Base-by-base conservation (phyloP, 768 basidiomycete genomes). In the Suillus hirtellus region DNA sequence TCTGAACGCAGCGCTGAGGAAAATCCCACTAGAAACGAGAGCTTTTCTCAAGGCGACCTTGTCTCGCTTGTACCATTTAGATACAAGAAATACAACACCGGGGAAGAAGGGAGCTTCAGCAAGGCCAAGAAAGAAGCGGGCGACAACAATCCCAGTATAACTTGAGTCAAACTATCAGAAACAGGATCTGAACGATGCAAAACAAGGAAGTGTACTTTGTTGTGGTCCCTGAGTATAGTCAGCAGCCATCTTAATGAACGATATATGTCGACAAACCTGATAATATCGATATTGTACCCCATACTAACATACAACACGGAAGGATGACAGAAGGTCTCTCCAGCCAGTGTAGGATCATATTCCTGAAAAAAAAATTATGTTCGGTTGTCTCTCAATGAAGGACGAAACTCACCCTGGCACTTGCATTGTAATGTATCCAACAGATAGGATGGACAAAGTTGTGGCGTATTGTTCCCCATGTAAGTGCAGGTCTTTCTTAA, bases 1-100 rank as follows among this genome's bases (percentile, higher is more conserved):
- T 0, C 81, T 79, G 63, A 81, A 80, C 2, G 80, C 82, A 71
- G 82, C 82, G 9, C 73, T 75, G 53, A 81, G 76, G 10, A 82
- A 66, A 64, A 75, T 77, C 27, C 79, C 77, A 63, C 71, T 76
- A 64, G 72, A 75, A 17, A 76, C 70, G 60, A 78, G 67, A 15
- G 78, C 75, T 34, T 71, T 74, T 9, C 78, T 68, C 31, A 77
- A 64, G 17, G 75, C 80, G 38, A 81, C 70, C 64, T 81, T 78
- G 44, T 71, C 69, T 46, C 72, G 70, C 27, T 68, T 76, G 69
- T 81, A 81, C 62, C 62, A 63, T 55, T 24, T 50, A 19, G 62
- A 59, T 34, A 63, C 31, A 11, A 63, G 43, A 34, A 63, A 49
- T 35, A 47, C 10, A 11, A 46, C 9, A 19, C 56, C 62, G 37